phyloP scores from a whole-genome alignment of 192 early-diverging fungal species.

The Umbelopsis sp. region DNA sequence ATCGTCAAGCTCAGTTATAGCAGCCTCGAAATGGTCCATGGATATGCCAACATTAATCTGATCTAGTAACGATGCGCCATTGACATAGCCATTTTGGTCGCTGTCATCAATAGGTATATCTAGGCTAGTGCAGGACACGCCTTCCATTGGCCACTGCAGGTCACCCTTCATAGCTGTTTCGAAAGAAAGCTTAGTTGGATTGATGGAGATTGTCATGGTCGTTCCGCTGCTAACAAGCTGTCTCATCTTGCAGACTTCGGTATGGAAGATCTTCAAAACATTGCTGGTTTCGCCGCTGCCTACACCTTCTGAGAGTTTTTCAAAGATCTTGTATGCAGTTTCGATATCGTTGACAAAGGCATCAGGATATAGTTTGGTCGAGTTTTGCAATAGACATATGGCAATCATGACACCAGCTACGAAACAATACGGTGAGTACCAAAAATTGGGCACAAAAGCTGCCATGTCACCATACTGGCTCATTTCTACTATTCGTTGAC shows the following conservation, averaged over 20 bases:
- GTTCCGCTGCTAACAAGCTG: no score
- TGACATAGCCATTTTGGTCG: neutral
- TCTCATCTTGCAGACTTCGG: no score
- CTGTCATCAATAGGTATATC: no score
- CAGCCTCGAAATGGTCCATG: neutral
- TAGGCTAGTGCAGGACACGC: no score
- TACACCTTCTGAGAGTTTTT: neutral
- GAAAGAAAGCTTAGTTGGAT: no score
- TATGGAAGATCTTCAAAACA: neutral
- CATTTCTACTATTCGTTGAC: neutral
- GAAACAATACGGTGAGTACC: neutral
- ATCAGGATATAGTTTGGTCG: neutral
- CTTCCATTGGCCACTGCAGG: no score
- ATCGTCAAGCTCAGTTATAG: neutral
- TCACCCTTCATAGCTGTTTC: no score
- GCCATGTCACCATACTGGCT: neutral
- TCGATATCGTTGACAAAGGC: neutral
- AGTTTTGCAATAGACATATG: neutral
- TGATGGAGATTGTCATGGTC: no score
- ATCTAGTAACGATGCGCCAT: neutral
- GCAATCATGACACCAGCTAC: neutral
- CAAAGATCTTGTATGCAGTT: neutral
- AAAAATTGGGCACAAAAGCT: neutral
- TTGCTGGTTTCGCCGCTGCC: neutral
- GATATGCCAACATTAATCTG: conserved; percentile 1